phyloP scores from a whole-genome alignment of 352 stramenopile genomes.

The Globisporangium middletonii region DNA sequence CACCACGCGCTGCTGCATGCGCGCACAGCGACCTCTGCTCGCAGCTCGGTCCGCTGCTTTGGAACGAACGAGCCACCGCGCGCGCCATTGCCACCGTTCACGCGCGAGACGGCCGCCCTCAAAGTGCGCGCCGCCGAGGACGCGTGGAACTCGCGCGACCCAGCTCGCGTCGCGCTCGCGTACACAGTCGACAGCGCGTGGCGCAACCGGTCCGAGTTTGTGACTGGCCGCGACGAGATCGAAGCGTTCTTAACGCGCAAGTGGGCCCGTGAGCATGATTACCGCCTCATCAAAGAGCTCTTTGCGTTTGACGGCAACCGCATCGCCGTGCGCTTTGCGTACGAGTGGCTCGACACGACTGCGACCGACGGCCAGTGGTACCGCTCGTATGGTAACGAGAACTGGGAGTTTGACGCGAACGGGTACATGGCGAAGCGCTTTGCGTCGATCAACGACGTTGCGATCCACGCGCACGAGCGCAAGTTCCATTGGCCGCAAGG shows the following conservation, averaged over 20 bases:
- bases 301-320: conserved; percentile 75
- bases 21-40: not conserved
- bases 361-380: conserved; percentile 54
- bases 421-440: conserved; percentile 83
- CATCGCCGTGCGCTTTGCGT: conserved; percentile 87
- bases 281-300: conserved; percentile 88
- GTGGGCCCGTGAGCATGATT: conserved; percentile 70
- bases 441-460: conserved; percentile 85
- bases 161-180: conserved; percentile 61
- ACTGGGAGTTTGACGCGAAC: conserved; percentile 83
- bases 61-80: conserved; percentile 10
- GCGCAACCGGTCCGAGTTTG: conserved; percentile 82
- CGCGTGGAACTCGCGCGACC: conserved; percentile 84
- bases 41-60: not conserved
- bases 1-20: no score
- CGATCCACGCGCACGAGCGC: conserved; percentile 65
- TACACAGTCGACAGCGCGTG: conserved; percentile 81
- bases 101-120: conserved; percentile 52
- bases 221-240: conserved; percentile 71
- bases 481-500: conserved; percentile 57
- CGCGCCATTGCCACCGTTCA: conserved; percentile 74
- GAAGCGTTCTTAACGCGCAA: conserved; percentile 71
- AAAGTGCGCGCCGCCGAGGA: conserved; percentile 87
- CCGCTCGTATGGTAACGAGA: conserved; percentile 85
- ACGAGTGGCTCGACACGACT: conserved; percentile 64